A percentile compares a stretch with the other conserved stretches of the same genome.
Conservation (phyloP, 768 basidiomycete genomes). For the Naganishia friedmannii region DNA sequence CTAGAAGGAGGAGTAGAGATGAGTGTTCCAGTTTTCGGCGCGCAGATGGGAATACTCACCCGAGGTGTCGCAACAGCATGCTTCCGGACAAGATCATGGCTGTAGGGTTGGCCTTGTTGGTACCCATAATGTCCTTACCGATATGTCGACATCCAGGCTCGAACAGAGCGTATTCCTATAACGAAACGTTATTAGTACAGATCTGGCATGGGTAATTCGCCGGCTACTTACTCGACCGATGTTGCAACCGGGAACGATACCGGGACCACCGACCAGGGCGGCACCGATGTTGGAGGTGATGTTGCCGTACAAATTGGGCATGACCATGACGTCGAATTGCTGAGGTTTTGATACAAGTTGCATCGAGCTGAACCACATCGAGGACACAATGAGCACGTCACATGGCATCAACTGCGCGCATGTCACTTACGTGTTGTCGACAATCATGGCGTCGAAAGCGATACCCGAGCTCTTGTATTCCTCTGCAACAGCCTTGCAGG, state of each 20-base stretch:
- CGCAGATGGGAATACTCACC: constrained; percentile 34
- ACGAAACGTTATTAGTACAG: background rate
- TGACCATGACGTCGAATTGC: constrained; percentile 99
- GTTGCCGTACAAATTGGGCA: constrained; percentile 76
- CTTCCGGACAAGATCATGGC: constrained; percentile 55
- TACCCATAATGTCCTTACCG: constrained; percentile 60
- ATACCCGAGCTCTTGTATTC: constrained; percentile 93
- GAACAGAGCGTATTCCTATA: constrained; percentile 69
- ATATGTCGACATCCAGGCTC: constrained; percentile 98
- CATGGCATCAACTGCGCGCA: background rate
- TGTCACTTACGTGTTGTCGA: constrained; percentile 80
- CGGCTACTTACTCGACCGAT: constrained; percentile 70
- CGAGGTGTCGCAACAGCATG: constrained; percentile 54
- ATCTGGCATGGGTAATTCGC: constrained; percentile 40
- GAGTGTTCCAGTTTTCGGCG: background rate
- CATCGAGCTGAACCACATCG: constrained; percentile 69
- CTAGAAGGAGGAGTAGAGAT: constrained; percentile 53
- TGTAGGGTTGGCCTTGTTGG: constrained; percentile 56
- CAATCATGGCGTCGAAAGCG: constrained; percentile 94
- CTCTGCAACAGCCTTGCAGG: constrained; percentile 92
- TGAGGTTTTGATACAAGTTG: constrained; percentile 92
- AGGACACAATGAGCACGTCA: background rate
- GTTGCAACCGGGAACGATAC: constrained; percentile 96
- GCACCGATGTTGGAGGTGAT: constrained; percentile 98
- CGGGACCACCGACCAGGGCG: constrained; percentile 95